These are phyloP conservation scores for Trichoderma pleuroti DNA, from an alignment of 2,329 filamentous ascomycete species.

Conservation along the genomic window DNA sequence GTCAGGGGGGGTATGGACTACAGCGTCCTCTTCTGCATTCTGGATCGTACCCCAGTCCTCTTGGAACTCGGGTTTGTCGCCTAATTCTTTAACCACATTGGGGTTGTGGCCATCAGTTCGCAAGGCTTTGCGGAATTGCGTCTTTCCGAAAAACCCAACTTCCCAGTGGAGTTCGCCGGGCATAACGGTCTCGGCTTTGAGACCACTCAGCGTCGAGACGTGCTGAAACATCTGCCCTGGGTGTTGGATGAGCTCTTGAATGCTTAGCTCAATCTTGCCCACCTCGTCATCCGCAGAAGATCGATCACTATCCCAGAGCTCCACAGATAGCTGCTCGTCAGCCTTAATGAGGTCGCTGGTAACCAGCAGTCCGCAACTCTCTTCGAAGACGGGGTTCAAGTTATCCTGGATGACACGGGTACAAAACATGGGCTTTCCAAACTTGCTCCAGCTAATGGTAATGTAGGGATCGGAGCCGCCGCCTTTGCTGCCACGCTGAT, in stretches of 20 bases:
- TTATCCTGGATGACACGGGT: slow-evolving; percentile 95
- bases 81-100: slow-evolving; percentile 68
- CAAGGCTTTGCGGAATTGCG: slow-evolving; percentile 78
- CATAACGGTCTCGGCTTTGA: slow-evolving; percentile 83
- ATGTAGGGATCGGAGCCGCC: slow-evolving; percentile 96
- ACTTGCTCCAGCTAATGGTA: slow-evolving; percentile 91
- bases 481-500: slow-evolving; percentile 72
- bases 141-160: slow-evolving; percentile 91
- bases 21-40: slow-evolving; percentile 71
- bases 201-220: slow-evolving; percentile 74
- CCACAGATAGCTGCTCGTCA: slow-evolving; percentile 87
- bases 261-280: slow-evolving; percentile 87
- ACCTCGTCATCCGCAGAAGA: slow-evolving; percentile 92
- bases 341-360: slow-evolving; percentile 88
- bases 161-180: slow-evolving; percentile 94
- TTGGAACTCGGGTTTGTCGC: slow-evolving; percentile 72
- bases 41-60: slow-evolving; percentile 78
- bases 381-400: slow-evolving; percentile 88
- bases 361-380: slow-evolving; percentile 79
- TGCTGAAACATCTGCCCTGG: slow-evolving; percentile 91
- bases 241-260: slow-evolving; percentile 90
- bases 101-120: slow-evolving; percentile 83
- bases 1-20: slow-evolving; percentile 86
- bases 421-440: slow-evolving; percentile 96
- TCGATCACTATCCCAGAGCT: slow-evolving; percentile 94